Conservation (phyloP, 495 filamentous ascomycete species). For the Sabuloglossum arenarium region DNA sequence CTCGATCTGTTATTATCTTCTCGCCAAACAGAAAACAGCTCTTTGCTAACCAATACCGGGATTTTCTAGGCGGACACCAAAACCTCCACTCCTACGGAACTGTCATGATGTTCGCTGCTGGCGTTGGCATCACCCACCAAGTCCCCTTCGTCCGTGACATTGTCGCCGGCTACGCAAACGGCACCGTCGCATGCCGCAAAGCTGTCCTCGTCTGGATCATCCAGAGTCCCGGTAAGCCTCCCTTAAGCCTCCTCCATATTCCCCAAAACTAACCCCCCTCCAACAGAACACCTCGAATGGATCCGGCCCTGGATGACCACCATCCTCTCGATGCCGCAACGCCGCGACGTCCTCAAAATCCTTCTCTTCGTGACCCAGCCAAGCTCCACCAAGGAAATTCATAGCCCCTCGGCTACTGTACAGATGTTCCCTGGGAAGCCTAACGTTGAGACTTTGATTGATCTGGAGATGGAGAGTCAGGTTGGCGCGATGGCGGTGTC, state of each 20-base stretch:
- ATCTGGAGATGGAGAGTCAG: conserved; percentile 55
- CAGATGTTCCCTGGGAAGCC: conserved; percentile 73
- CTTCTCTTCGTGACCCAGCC: conserved; percentile 78
- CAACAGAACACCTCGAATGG: conserved; percentile 65
- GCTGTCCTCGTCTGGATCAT: conserved; percentile 83
- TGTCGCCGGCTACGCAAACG: conserved; percentile 42
- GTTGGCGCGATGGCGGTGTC: conserved; percentile 78
- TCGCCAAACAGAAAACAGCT: too few species aligned
- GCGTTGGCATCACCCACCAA: conserved; percentile 78
- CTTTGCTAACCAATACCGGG: too few species aligned
- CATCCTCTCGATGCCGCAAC: conserved; percentile 56
- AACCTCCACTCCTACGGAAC: conserved; percentile 63
- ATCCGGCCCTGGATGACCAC: conserved; percentile 82
- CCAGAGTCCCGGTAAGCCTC: too few species aligned
- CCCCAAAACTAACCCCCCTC: too few species aligned
- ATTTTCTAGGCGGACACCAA: conserved; percentile 30
- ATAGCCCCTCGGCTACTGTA: conserved; percentile 48
- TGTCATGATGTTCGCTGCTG: conserved; percentile 66
- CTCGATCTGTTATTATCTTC: too few species aligned
- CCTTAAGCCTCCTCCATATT: too few species aligned
- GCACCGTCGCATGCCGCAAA: conserved; percentile 53
- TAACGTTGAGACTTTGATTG: conserved; percentile 53
- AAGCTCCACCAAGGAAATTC: conserved; percentile 46
- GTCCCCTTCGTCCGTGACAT: conserved; percentile 59
- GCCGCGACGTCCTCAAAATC: conserved; percentile 59